Conservation (phyloP, 2,329 filamentous ascomycete genomes). For the Corniculantispora saksenae region DNA sequence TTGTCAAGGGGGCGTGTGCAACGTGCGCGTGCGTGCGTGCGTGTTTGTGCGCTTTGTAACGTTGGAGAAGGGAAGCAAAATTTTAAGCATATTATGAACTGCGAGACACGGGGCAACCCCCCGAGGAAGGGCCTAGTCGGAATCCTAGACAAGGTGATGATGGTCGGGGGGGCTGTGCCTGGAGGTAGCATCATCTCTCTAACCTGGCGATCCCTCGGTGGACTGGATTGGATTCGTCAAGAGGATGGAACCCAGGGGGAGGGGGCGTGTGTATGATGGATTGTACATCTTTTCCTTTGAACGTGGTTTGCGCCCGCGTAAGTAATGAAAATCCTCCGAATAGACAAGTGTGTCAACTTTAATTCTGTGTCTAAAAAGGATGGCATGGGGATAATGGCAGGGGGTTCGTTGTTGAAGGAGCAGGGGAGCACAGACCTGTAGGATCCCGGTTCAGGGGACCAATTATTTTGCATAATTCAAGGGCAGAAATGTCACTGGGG, state of each 20-base stretch:
- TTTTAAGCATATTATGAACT: conserved; percentile 16
- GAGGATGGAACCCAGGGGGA: no score
- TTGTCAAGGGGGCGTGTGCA: neutral
- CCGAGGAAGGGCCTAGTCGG: neutral
- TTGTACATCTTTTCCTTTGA: no score
- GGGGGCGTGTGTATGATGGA: no score
- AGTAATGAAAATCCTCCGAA: neutral
- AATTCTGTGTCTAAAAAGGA: neutral
- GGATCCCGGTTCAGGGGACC: neutral
- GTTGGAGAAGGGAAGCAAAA: neutral
- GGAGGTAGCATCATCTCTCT: neutral
- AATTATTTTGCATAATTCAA: neutral
- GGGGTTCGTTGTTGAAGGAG: neutral
- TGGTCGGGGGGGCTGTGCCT: neutral
- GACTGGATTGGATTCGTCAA: no score
- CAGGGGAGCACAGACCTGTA: neutral
- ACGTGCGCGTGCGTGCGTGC: no score
- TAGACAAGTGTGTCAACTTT: neutral
- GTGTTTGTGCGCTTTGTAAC: no score
- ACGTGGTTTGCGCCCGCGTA: neutral
- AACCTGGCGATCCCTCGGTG: conserved; percentile 1
- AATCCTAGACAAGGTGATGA: neutral
- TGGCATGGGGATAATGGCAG: neutral
- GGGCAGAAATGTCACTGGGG: neutral
- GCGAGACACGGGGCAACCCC: neutral